Percentiles rank a stretch among this genome's conserved stretches.
These are phyloP conservation scores for Flaveria robusta DNA, from an alignment of 129 eudicot genomes.

Conservation along the genomic window DNA sequence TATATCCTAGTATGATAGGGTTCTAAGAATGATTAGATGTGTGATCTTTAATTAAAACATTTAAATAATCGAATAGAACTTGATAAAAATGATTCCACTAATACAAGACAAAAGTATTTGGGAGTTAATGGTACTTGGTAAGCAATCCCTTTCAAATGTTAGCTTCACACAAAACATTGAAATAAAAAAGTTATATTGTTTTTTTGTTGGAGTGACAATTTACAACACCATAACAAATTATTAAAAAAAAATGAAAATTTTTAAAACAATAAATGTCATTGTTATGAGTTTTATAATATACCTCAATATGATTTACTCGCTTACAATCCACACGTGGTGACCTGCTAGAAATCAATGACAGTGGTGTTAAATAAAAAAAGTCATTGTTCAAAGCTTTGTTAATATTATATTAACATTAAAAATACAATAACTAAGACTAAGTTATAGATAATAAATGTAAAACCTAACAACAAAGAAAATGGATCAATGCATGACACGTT, in stretches of 20 bases:
- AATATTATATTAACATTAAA: not conserved
- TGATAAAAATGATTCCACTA: not conserved
- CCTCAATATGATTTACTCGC: not conserved
- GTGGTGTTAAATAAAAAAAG: not conserved
- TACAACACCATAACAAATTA: not conserved
- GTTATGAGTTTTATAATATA: not conserved
- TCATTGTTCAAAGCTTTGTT: not conserved
- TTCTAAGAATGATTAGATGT: not conserved
- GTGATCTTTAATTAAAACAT: not conserved
- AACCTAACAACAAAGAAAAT: not conserved
- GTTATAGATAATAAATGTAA: not conserved
- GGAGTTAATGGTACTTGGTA: not conserved
- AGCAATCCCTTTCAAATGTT: conserved; percentile 10
- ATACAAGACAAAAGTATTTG: conserved; percentile 11
- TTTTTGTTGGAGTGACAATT: not conserved
- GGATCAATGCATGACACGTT: conserved; percentile 15
- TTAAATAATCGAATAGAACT: not conserved
- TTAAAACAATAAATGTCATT: not conserved
- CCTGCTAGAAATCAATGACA: not conserved
- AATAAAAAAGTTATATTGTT: not conserved
- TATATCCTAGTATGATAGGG: not conserved
- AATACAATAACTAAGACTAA: not conserved
- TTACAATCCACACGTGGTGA: not conserved
- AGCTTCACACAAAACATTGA: not conserved
- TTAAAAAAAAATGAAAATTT: not conserved